Evolutionary conservation across 441 rosid species (phyloP).

Genomic region (Erodium moschatum): DNA sequence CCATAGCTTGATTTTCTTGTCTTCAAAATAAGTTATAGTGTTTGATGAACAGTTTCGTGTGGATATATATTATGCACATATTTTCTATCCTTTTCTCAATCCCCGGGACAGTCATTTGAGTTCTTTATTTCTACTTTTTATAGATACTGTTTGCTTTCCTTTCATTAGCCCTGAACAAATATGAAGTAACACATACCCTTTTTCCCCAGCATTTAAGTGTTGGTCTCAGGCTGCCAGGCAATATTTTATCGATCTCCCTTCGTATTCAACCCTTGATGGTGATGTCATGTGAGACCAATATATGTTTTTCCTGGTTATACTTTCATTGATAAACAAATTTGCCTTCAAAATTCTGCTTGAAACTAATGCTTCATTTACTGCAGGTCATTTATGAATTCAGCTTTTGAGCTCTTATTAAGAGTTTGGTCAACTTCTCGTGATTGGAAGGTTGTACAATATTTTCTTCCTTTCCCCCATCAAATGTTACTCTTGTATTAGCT

Average conservation of each 20-base stretch:
- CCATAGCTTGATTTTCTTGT: neutral
- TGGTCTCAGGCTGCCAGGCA: slow-evolving; percentile 94
- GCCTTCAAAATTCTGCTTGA: slow-evolving; percentile 13
- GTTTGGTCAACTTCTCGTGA: slow-evolving; percentile 94
- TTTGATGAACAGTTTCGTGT: neutral
- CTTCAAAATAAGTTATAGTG: too few species aligned
- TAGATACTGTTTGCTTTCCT: slow-evolving; percentile 2
- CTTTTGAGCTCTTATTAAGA: slow-evolving; percentile 84
- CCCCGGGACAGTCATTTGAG: neutral
- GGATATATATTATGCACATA: neutral
- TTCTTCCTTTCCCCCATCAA: neutral
- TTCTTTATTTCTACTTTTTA: slow-evolving; percentile 9
- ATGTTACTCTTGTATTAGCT: neutral
- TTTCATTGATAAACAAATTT: slow-evolving; percentile 16
- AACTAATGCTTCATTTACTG: slow-evolving; percentile 24
- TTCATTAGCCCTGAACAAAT: slow-evolving; percentile 10
- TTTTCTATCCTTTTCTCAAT: too few species aligned
- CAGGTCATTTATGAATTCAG: slow-evolving; percentile 92
- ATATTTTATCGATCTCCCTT: slow-evolving; percentile 52
- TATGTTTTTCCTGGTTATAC: slow-evolving; percentile 25
- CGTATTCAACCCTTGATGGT: slow-evolving; percentile 55
- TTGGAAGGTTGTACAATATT: slow-evolving; percentile 48
- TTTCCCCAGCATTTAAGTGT: slow-evolving; percentile 74
- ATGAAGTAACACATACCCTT: slow-evolving; percentile 16
- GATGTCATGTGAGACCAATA: slow-evolving; percentile 70